Base-by-base conservation (phyloP, 2,329 filamentous ascomycete species). In the Hortaea werneckii region DNA sequence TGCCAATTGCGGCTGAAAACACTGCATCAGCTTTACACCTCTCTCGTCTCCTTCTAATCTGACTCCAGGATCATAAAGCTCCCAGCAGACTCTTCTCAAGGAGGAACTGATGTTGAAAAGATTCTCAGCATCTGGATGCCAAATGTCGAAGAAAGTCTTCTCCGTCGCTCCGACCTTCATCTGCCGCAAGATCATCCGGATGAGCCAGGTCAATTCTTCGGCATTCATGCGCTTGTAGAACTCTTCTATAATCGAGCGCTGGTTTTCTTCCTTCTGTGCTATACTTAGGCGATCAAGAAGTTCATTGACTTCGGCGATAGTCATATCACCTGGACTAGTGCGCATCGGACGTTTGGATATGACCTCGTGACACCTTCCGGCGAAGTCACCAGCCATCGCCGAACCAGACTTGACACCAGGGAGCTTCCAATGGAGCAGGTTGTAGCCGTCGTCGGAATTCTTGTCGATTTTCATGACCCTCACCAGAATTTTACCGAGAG, bases 211-310 rank as follows among this genome's bases (percentile, higher is more conserved):
- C 54, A 98, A 69, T 67, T 98, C 92, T 52, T 94, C 85, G 0
- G 92, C 78, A 56, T 94, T 94, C 92, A 96, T 96, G 26, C 79
- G 77, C 40, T 81, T 77, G 65, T 96, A 96, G 60, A 96, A 94
- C 4, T 80, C 76, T 52, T 84, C 77, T 54, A 96, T 79, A 30
- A 98, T 83, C 0, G 81, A 81, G 37, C 87, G 63, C 56, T 96
- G 90, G 51, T 90, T 78, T n/a, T 84, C 77, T 68, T 96, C 90
- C 43, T 85, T 85, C 0, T 79, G 77, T 0, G 83, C 82, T 1
- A 76, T 76, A 0, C 88, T 82, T 29, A 98, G 73, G 56, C 77
- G 76, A 63, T 98, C 88, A 1, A 98, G 72, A 56, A 85, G 75
- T 48, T 83, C 80, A 59, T 98, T 98, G 45, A 96, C 90, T 57